Evolutionary conservation across 805 yeast genomes (phyloP).

Genomic region (Candida verbasci): DNA sequence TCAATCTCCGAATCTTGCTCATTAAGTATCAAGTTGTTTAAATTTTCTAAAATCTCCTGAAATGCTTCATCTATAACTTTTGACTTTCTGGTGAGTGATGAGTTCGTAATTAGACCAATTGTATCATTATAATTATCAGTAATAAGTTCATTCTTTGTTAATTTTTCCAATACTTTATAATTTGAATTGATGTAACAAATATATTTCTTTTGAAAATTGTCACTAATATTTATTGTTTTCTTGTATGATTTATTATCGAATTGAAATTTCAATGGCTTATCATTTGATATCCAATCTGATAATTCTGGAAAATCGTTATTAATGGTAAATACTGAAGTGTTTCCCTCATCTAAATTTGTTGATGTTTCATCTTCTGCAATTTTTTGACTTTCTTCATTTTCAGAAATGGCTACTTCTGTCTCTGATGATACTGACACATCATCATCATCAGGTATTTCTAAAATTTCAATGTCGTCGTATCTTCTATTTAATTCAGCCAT

Average conservation of each 20-base stretch:
- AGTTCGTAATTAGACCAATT: slow-evolving; percentile 28
- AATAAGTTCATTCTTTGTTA: slow-evolving; percentile 12
- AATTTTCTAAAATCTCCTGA: slow-evolving; percentile 21
- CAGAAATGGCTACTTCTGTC: slow-evolving; percentile 7
- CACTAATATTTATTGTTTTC: slow-evolving; percentile 28
- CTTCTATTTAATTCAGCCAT: slow-evolving; percentile 9
- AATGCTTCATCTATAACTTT: slow-evolving; percentile 21
- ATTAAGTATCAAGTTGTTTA: slow-evolving; percentile 26
- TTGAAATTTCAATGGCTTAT: slow-evolving; percentile 32
- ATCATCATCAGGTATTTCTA: slow-evolving; percentile 37
- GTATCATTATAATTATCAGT: slow-evolving; percentile 12
- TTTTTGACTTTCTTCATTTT: not conserved
- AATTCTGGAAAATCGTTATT: slow-evolving; percentile 33
- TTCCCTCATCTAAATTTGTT: not conserved
- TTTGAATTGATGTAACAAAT: slow-evolving; percentile 44
- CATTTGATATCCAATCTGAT: slow-evolving; percentile 43
- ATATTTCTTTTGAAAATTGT: slow-evolving; percentile 38
- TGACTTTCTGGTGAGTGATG: not conserved
- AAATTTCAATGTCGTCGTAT: slow-evolving; percentile 40
- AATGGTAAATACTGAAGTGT: slow-evolving; percentile 7
- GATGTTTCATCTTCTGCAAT: not conserved
- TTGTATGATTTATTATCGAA: slow-evolving; percentile 39
- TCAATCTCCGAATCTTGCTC: slow-evolving; percentile 8
- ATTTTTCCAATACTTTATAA: slow-evolving; percentile 48
- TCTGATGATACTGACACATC: slow-evolving; percentile 20